Evolutionary conservation across 805 yeast species (phyloP).

Genomic region (Pichia kluyveri): DNA sequence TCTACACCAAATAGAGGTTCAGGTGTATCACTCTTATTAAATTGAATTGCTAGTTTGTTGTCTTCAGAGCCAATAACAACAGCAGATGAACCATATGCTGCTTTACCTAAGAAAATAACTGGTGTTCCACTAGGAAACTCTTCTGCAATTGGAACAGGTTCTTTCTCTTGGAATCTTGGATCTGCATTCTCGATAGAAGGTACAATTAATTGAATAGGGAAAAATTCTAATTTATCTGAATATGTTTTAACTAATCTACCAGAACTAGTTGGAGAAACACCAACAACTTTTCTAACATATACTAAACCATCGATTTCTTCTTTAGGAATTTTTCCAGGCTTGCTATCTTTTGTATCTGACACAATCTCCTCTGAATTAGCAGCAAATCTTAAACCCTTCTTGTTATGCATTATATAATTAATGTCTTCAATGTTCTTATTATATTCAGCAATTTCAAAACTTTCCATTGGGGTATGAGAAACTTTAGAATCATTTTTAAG

Average conservation of each 20-base stretch:
- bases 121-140: slow-evolving; percentile 72
- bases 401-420: slow-evolving; percentile 34
- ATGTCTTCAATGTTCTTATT: slow-evolving; percentile 32
- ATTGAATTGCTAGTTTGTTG: slow-evolving; percentile 37
- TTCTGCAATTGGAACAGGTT: slow-evolving; percentile 67
- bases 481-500: slow-evolving; percentile 23
- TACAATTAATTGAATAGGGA: slow-evolving; percentile 77
- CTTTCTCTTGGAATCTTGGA: slow-evolving; percentile 58
- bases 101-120: slow-evolving; percentile 74
- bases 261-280: slow-evolving; percentile 53
- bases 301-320: slow-evolving; percentile 45
- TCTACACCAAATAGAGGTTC: slow-evolving; percentile 63
- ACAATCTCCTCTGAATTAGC: slow-evolving; percentile 7
- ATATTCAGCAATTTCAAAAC: slow-evolving; percentile 40
- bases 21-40: slow-evolving; percentile 37
- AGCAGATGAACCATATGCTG: slow-evolving; percentile 81
- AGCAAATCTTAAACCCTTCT: slow-evolving; percentile 39
- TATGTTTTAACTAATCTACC: slow-evolving; percentile 81
- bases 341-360: slow-evolving; percentile 3
- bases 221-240: slow-evolving; percentile 39
- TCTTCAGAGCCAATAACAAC: slow-evolving; percentile 49
- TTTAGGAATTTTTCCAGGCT: background rate
- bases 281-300: slow-evolving; percentile 67
- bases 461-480: slow-evolving; percentile 33
- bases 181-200: slow-evolving; percentile 68